Base-by-base conservation (phyloP, 2,329 filamentous ascomycete genomes). In the Cladophialophora exuberans region DNA sequence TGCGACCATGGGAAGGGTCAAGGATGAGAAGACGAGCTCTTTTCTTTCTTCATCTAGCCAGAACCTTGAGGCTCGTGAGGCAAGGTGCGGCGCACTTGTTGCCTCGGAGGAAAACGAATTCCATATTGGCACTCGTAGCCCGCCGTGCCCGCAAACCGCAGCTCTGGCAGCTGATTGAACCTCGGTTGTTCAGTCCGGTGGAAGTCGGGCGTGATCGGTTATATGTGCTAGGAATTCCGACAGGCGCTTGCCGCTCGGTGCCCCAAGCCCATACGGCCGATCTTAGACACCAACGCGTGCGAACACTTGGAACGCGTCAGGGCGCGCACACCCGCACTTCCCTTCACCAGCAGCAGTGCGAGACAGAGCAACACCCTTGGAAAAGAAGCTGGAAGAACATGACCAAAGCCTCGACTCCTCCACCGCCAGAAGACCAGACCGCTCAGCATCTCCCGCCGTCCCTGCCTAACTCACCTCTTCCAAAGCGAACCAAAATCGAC, bases 401-500 rank as follows among this genome's bases (percentile, higher is more conserved):
- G 73, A 76, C 73, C 65, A 73, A 69, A 65, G 67, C 75, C 61
- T 66, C 67, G 38, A 75, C 74, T 51, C 72, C 73, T 43, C 72
- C 72, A 52, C 63, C 68, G 28, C 50, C 62, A 53, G 51, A 69
- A 63, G 58, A 67, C 57, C 51, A 52, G 59, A 47, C 46, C 59
- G 56, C 44, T 61, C 48, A 61, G 31, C 78, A 76, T 68, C 70
- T 76, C 62, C 71, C 76, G 23, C 83, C 84, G 42, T 83, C 83
- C 48, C 79, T 85, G 20, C 86, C 86, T 35, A 80, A 81, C 54
- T 92, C 89, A 6, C 90, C 90, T 23, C 84, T 89, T 22, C 80
- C 89, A 43, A 96, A 96, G 78, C 85, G 90, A 69, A 82, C 88
- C 67, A 94, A 91, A 79, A 83, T 84, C 33, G 69, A 76, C 64